Evolutionary conservation across 208 protist genomes (phyloP).

Genomic region (Herpetomonas tarakana): DNA sequence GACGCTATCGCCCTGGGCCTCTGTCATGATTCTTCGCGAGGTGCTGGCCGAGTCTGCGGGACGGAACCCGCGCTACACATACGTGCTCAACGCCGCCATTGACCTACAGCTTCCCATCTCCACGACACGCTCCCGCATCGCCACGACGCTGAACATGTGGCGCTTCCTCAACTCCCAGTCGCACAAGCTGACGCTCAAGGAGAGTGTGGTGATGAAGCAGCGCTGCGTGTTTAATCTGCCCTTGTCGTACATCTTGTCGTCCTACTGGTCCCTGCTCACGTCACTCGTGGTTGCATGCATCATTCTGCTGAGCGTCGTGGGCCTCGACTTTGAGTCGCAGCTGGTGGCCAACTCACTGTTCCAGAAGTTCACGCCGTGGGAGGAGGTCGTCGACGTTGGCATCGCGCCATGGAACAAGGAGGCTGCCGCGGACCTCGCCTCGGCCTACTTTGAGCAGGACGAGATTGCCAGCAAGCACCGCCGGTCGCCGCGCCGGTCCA

Average conservation of each 20-base stretch:
- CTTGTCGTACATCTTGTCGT: conserved; percentile 83
- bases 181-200: conserved; percentile 72
- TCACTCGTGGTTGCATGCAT: conserved; percentile 57
- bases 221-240: conserved; percentile 81
- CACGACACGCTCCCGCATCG: conserved; percentile 84
- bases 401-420: conserved; percentile 37
- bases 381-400: conserved; percentile 41
- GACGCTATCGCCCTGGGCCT: conserved; percentile 78
- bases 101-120: conserved; percentile 87
- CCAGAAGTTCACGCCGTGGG: conserved; percentile 68
- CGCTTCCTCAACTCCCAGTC: conserved; percentile 81
- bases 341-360: conserved; percentile 82
- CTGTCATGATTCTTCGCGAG: conserved; percentile 85
- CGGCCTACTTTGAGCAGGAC: conserved; percentile 59
- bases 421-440: conserved; percentile 44
- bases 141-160: conserved; percentile 88
- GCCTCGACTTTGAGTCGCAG: conserved; percentile 82
- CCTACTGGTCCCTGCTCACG: conserved; percentile 86
- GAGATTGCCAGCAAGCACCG: conserved; percentile 31
- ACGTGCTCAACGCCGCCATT: conserved; percentile 88
- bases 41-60: conserved; percentile 83
- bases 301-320: conserved; percentile 68
- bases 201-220: conserved; percentile 75
- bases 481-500: conserved; percentile 24
- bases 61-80: conserved; percentile 83